Percentiles rank a stretch among this genome's conserved stretches.
phyloP scores from a whole-genome alignment of 2,329 filamentous ascomycete species.

The Alternaria burnsii region DNA sequence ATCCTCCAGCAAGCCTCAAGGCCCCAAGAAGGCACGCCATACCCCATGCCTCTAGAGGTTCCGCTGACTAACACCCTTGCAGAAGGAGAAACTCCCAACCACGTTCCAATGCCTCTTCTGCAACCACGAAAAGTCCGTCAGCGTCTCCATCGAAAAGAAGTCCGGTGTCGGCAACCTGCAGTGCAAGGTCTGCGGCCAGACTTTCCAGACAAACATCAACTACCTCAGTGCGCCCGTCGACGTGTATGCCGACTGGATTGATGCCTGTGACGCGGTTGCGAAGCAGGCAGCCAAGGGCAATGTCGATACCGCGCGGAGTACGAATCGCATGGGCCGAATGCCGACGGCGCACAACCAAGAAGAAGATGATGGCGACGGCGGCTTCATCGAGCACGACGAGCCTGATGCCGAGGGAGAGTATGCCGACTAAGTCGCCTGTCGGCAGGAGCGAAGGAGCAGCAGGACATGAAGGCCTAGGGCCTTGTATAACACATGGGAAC shows the following conservation, averaged over 20 bases:
- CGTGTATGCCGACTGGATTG: conserved; percentile 98
- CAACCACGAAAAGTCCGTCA: conserved; percentile 94
- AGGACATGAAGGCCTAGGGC: conserved; percentile 1
- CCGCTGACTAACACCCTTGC: conserved; percentile 19
- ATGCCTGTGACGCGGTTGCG: conserved; percentile 82
- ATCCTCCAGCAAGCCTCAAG: conserved; percentile 80
- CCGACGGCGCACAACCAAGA: conserved; percentile 28
- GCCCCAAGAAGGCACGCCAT: conserved; percentile 76
- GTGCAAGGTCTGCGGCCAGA: conserved; percentile 93
- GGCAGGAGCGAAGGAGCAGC: background rate
- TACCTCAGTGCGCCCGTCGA: conserved; percentile 92
- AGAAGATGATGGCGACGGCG: conserved; percentile 44
- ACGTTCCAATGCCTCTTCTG: conserved; percentile 98
- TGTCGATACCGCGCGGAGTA: conserved; percentile 35
- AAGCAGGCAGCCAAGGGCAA: conserved; percentile 63
- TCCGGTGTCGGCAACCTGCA: conserved; percentile 81
- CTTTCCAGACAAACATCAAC: conserved; percentile 91
- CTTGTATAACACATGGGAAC: conserved; percentile 25
- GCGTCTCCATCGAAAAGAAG: conserved; percentile 94
- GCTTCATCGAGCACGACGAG: conserved; percentile 52
- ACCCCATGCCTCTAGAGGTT: background rate
- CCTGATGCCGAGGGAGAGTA: conserved; percentile 51
- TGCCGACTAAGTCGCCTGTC: conserved; percentile 24
- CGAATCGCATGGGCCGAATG: conserved; percentile 37
- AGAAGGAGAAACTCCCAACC: conserved; percentile 74